Conservation (phyloP, 2,329 filamentous ascomycete species). For the Pseudocercospora musae region DNA sequence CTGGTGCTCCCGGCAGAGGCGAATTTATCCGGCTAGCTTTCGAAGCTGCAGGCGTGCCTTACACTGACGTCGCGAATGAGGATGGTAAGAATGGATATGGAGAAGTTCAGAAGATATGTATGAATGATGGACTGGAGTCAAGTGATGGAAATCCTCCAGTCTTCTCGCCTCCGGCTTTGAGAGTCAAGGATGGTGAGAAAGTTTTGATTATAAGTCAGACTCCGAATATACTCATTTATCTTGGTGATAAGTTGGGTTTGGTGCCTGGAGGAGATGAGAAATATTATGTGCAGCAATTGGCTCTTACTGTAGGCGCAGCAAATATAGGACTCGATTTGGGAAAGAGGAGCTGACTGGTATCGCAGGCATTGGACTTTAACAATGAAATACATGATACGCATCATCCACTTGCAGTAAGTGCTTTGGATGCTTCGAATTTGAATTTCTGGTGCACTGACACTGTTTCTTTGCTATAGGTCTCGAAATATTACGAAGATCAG, state of each 20-base stretch:
- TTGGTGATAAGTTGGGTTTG: slow-evolving; percentile 60
- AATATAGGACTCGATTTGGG: neutral
- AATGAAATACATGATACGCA: slow-evolving; percentile 74
- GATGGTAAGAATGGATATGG: slow-evolving; percentile 48
- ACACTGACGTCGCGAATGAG: slow-evolving; percentile 59
- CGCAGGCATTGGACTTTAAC: slow-evolving; percentile 62
- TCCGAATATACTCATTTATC: slow-evolving; percentile 68
- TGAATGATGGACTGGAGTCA: slow-evolving; percentile 35
- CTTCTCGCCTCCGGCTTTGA: slow-evolving; percentile 65
- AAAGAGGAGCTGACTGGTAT: neutral
- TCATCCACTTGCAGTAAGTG: slow-evolving; percentile 52
- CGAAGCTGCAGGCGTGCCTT: slow-evolving; percentile 63
- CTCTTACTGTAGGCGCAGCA: slow-evolving; percentile 51
- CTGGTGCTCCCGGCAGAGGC: slow-evolving; percentile 67
- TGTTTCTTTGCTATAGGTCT: neutral
- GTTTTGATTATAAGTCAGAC: slow-evolving; percentile 65
- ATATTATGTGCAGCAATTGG: slow-evolving; percentile 61
- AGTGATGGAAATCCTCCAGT: slow-evolving; percentile 58
- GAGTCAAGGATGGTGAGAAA: slow-evolving; percentile 45
- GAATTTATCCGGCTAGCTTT: slow-evolving; percentile 71
- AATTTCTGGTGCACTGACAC: neutral
- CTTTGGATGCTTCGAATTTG: neutral
- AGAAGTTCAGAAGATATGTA: slow-evolving; percentile 50
- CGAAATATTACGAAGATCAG: slow-evolving; percentile 69
- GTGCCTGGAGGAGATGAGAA: slow-evolving; percentile 49